These are phyloP conservation scores for Puccinia polysora DNA, from an alignment of 1,284 basidiomycete genomes.

Conservation along the genomic window DNA sequence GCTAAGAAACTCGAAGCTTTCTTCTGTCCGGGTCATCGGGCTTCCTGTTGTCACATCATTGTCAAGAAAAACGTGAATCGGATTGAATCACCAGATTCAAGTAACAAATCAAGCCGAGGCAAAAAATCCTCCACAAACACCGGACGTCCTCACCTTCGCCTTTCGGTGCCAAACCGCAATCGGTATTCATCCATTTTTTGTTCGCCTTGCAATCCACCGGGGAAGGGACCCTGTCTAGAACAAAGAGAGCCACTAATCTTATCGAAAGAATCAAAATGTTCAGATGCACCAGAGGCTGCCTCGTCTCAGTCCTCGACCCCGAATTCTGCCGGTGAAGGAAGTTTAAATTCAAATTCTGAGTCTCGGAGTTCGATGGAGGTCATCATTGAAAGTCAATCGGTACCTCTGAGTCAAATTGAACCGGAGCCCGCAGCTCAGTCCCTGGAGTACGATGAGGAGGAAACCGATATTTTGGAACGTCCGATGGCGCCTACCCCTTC, in stretches of 20 bases:
- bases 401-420: too few relatives aligned
- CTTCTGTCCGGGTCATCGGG: neutral
- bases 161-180: neutral
- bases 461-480: too few relatives aligned
- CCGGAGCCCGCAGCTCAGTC: too few relatives aligned
- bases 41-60: constrained; percentile 10
- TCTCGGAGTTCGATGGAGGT: too few relatives aligned
- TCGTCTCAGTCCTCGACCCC: constrained; percentile 1
- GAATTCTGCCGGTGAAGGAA: too few relatives aligned
- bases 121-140: neutral
- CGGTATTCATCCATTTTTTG: neutral
- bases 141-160: constrained; percentile 5
- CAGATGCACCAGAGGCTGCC: neutral
- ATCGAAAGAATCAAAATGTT: neutral
- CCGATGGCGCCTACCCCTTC: neutral
- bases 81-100: neutral
- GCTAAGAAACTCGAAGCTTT: constrained; percentile 1
- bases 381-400: too few relatives aligned
- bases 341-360: too few relatives aligned
- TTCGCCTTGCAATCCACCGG: constrained; percentile 3
- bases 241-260: neutral
- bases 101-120: neutral
- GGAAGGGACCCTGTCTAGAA: neutral
- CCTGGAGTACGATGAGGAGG: too few relatives aligned
- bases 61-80: neutral